phyloP scores from a whole-genome alignment of 2,329 filamentous ascomycete genomes.

The Metarhizium humberi region DNA sequence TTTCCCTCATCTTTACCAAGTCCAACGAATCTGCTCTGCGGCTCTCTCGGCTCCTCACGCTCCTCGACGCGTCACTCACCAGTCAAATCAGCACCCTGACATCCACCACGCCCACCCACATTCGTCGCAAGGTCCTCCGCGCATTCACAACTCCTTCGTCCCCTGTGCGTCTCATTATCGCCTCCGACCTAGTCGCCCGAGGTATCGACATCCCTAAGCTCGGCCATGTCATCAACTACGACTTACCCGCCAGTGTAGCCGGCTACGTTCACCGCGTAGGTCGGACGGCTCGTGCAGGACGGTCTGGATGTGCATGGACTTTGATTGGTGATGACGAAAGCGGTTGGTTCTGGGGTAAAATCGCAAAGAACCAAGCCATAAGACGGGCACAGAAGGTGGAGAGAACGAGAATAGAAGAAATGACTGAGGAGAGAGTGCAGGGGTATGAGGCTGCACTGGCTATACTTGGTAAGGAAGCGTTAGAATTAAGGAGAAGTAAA shows the following conservation, averaged over 20 bases:
- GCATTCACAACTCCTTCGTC: slow-evolving; percentile 59
- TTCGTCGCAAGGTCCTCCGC: slow-evolving; percentile 56
- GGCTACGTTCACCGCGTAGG: slow-evolving; percentile 90
- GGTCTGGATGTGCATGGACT: slow-evolving; percentile 72
- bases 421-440: slow-evolving; percentile 35
- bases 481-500: slow-evolving; percentile 17
- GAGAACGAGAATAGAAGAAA: slow-evolving; percentile 36
- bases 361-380: slow-evolving; percentile 51
- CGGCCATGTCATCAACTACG: slow-evolving; percentile 87
- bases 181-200: slow-evolving; percentile 86
- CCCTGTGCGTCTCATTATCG: slow-evolving; percentile 67
- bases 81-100: slow-evolving; percentile 60
- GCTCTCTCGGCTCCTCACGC: slow-evolving; percentile 66
- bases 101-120: slow-evolving; percentile 65
- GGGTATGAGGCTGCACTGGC: slow-evolving; percentile 49
- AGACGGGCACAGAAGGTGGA: slow-evolving; percentile 35
- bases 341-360: slow-evolving; percentile 84
- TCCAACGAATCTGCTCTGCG: slow-evolving; percentile 84
- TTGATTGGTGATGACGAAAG: slow-evolving; percentile 74
- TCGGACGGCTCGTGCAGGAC: slow-evolving; percentile 76
- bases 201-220: slow-evolving; percentile 76
- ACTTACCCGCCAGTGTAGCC: slow-evolving; percentile 70
- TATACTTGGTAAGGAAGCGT: slow-evolving; percentile 52
- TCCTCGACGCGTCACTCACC: slow-evolving; percentile 53
- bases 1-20: slow-evolving; percentile 76